These are phyloP conservation scores for Neurospora cerealis DNA, from an alignment of 495 filamentous ascomycete species.

Conservation along the genomic window DNA sequence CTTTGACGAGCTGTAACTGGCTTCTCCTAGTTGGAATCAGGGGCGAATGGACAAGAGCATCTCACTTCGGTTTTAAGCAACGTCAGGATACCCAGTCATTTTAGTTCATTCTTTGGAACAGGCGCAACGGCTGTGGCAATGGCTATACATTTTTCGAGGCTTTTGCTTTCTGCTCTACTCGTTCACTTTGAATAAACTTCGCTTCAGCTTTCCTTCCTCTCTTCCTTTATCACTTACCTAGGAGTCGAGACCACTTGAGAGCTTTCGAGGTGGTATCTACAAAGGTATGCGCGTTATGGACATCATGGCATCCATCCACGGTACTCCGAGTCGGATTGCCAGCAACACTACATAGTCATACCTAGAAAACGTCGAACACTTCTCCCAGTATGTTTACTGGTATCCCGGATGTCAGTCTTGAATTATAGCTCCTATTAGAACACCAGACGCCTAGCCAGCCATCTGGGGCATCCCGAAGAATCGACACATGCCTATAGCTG, in stretches of 20 bases:
- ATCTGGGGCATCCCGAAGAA: not conserved
- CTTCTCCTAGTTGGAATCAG: not conserved
- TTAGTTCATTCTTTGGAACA: not conserved
- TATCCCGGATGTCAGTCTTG: not conserved
- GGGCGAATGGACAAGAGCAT: not conserved
- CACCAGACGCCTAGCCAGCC: not conserved
- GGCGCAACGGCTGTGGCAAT: not conserved
- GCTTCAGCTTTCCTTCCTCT: not conserved
- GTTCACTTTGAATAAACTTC: not conserved
- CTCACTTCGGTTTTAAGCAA: not conserved
- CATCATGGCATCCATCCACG: not conserved
- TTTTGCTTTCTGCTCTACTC: not conserved
- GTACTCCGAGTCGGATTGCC: not conserved
- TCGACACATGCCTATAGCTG: not conserved
- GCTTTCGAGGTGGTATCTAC: not conserved
- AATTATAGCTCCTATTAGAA: not conserved
- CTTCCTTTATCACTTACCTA: not conserved
- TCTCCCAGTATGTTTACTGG: not conserved
- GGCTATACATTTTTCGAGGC: not conserved
- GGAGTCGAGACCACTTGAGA: not conserved
- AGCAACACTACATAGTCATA: not conserved
- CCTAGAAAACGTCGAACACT: not conserved
- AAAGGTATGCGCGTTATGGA: not conserved
- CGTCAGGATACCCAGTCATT: not conserved
- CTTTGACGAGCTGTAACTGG: slow-evolving; percentile 32